Base-by-base conservation (phyloP, 2,329 filamentous ascomycete genomes). In the Exophiala oligosperma region DNA sequence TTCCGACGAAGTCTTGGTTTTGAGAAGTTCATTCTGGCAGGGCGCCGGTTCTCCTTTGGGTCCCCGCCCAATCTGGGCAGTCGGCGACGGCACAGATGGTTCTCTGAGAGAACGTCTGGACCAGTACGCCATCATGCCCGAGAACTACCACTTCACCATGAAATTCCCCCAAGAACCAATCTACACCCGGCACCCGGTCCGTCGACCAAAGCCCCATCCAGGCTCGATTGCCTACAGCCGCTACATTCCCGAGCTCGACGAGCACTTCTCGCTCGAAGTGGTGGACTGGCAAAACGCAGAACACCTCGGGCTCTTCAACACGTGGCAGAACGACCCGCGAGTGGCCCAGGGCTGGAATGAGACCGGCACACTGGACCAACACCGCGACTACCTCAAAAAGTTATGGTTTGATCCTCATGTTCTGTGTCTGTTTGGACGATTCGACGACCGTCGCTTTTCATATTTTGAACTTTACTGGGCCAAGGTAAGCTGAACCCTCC, bases 391-490 rank as follows among this genome's bases (percentile, higher is more conserved):
- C 72, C 79, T 92, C 53, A 79, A 81, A 32, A 82, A 82, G 62
- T 79, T 88, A 55, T 84, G 91, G 67, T 80, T 84, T 44, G 89
- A 92, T 70, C 84, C 87, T 32, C 89, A 92, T 72, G 83, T 87
- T 60, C 76, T 91, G 49, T 83, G 85, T 29, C 77, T 92, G 49
- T 77, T 92, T 59, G 90, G 85, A 6, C 81, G 82, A 26, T 93
- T 91, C 70, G 83, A 92, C 56, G 86, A 88, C 29, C 80, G 79
- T 1, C 81, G 78, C 49, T 92, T 92, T 70, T 86, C 88, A 0
- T 92, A 92, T 71, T 92, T 90, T 69, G 90, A 93, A 71, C 77
- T 92, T 1, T 92, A 92, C 71, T 92, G 88, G 88, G 87, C 84
- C 35, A 86, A 85, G 77, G 81, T 83, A 74, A 61, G 72, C 17